Conservation (phyloP, 202 grass and related monocot species). For the Bolboschoenoplectus hybrid region DNA sequence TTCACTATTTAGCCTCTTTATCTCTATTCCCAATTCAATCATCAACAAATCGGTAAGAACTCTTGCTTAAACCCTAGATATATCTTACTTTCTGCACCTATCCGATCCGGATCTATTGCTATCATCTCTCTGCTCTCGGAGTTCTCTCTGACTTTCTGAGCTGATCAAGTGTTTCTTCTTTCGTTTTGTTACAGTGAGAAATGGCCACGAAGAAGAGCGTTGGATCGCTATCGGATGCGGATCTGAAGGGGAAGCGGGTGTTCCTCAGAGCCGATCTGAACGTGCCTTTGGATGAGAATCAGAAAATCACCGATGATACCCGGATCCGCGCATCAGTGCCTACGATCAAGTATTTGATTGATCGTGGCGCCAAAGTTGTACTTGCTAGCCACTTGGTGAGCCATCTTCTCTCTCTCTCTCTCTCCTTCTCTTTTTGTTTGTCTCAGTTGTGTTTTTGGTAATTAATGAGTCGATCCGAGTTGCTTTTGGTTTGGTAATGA, state of each 20-base stretch:
- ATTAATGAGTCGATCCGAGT: not conserved
- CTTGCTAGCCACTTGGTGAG: slow-evolving; percentile 82
- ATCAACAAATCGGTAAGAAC: slow-evolving; percentile 39
- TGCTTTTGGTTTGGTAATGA: not conserved
- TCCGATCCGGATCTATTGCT: not conserved
- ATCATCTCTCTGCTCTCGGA: not conserved
- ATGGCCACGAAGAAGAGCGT: slow-evolving; percentile 97
- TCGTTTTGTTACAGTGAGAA: slow-evolving; percentile 37
- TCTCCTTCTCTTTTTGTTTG: not conserved
- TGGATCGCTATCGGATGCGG: slow-evolving; percentile 62
- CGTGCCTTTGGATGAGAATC: slow-evolving; percentile 82
- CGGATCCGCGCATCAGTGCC: slow-evolving; percentile 82
- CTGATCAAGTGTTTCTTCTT: not conserved
- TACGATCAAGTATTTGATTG: slow-evolving; percentile 77
- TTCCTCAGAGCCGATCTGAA: slow-evolving; percentile 90
- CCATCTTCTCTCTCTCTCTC: not conserved
- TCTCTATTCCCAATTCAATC: slow-evolving; percentile 35
- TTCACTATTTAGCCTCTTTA: slow-evolving; percentile 27
- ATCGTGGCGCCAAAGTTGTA: slow-evolving; percentile 74
- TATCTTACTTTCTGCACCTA: slow-evolving; percentile 19
- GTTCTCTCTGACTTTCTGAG: not conserved
- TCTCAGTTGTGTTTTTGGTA: slow-evolving; percentile 13
- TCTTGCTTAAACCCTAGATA: not conserved
- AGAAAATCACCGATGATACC: slow-evolving; percentile 94
- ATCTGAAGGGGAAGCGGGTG: slow-evolving; percentile 90